Evolutionary conservation across 2,329 filamentous ascomycete genomes (phyloP).

Genomic region (Dothiorella sarmentorum): DNA sequence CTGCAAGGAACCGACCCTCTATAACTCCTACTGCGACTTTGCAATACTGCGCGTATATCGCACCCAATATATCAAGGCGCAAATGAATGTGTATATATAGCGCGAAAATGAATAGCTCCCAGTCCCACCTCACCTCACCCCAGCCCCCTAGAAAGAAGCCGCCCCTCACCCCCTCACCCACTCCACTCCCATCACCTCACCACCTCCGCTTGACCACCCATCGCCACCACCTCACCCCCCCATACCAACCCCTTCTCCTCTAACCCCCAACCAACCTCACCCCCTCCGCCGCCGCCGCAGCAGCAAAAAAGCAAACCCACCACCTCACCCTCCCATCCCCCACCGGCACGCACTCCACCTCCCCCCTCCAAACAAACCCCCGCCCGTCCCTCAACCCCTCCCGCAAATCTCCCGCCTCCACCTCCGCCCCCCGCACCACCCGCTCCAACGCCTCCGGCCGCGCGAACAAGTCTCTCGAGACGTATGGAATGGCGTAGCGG

Average conservation of each 20-base stretch:
- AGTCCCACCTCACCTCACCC: too few species aligned
- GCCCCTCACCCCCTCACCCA: too few species aligned
- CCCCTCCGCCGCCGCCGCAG: background rate
- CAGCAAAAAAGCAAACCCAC: constrained; percentile 10
- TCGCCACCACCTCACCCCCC: background rate
- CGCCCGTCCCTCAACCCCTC: background rate
- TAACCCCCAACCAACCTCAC: background rate
- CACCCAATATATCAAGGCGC: too few species aligned
- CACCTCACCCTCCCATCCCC: background rate
- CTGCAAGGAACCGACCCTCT: too few species aligned
- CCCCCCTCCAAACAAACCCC: background rate
- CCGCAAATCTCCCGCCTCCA: background rate
- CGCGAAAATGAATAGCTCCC: too few species aligned
- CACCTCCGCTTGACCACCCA: too few species aligned
- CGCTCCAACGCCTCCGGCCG: background rate
- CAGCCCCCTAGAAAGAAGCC: too few species aligned
- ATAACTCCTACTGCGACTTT: too few species aligned
- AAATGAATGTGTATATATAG: too few species aligned
- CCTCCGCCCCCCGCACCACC: background rate
- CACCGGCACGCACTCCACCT: constrained; percentile 4
- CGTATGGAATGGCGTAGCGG: background rate
- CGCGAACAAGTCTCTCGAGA: background rate
- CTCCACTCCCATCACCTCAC: too few species aligned
- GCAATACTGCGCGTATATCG: too few species aligned
- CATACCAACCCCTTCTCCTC: background rate